A percentile compares a stretch with the other conserved stretches of the same genome.
phyloP scores from a whole-genome alignment of 208 protist genomes.

The Naegleria fowleri region DNA sequence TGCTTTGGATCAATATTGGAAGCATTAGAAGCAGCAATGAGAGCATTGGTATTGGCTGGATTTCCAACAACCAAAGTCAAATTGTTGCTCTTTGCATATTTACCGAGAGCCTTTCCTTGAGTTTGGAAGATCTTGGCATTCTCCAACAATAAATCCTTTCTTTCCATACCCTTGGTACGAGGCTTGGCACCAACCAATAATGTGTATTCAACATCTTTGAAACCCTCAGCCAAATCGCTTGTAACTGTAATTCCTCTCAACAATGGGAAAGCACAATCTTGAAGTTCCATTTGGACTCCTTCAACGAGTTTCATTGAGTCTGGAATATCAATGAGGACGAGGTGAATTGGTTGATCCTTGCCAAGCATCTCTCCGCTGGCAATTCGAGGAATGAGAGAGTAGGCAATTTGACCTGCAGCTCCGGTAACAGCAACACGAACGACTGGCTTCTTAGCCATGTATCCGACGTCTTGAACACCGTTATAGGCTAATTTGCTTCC shows the following conservation, averaged over 20 bases:
- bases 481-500: not conserved
- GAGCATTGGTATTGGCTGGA: constrained; percentile 93
- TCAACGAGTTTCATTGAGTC: constrained; percentile 62
- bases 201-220: constrained; percentile 66
- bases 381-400: constrained; percentile 81
- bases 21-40: constrained; percentile 72
- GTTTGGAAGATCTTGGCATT: constrained; percentile 89
- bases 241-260: constrained; percentile 65
- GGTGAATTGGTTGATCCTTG: constrained; percentile 68
- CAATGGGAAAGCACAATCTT: constrained; percentile 83
- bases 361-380: constrained; percentile 82
- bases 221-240: constrained; percentile 65
- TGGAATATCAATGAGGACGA: constrained; percentile 80
- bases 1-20: constrained; percentile 67
- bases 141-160: constrained; percentile 84
- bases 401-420: constrained; percentile 90
- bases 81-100: constrained; percentile 68
- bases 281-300: constrained; percentile 80
- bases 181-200: constrained; percentile 76
- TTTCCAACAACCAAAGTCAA: constrained; percentile 88
- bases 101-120: constrained; percentile 76
- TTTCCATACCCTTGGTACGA: constrained; percentile 85
- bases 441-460: not conserved
- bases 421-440: constrained; percentile 80
- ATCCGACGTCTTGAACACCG: not conserved